Conservation (phyloP, 257 asterid genomes). For the Dorcoceras hygrometricum region DNA sequence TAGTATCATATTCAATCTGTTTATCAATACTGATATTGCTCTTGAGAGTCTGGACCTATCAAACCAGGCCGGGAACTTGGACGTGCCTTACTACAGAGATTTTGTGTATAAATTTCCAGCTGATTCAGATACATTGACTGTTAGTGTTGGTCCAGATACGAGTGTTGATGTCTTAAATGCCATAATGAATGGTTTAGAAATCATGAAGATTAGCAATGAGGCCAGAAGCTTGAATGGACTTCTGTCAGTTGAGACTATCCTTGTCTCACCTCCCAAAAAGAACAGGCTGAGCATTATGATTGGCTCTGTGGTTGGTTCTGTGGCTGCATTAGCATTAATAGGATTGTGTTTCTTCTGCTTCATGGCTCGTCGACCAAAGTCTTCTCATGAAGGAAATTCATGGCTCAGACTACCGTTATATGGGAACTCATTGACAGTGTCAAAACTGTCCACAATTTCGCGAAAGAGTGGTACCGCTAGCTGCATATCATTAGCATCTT, state of each 20-base stretch:
- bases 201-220: slow-evolving; percentile 32
- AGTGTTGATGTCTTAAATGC: slow-evolving; percentile 6
- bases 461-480: slow-evolving; percentile 27
- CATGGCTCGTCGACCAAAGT: not conserved
- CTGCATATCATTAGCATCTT: slow-evolving; percentile 22
- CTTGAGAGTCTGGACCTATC: not conserved
- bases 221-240: not conserved
- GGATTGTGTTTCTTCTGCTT: not conserved
- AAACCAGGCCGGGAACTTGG: not conserved
- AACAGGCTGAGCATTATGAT: not conserved
- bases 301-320: not conserved
- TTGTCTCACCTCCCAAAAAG: not conserved
- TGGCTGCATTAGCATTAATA: not conserved
- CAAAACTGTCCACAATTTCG: not conserved
- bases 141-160: slow-evolving; percentile 26
- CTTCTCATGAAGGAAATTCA: not conserved
- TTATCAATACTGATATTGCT: slow-evolving; percentile 11
- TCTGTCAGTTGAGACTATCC: slow-evolving; percentile 6
- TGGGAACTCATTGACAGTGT: not conserved
- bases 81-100: slow-evolving; percentile 31
- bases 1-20: slow-evolving; percentile 19
- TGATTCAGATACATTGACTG: slow-evolving; percentile 33
- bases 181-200: slow-evolving; percentile 43
- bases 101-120: slow-evolving; percentile 36
- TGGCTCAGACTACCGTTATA: not conserved